A percentile compares a stretch with the other conserved stretches of the same genome.
phyloP scores from a whole-genome alignment of 164 flowering plant species.

The Taxillus chinensis region DNA sequence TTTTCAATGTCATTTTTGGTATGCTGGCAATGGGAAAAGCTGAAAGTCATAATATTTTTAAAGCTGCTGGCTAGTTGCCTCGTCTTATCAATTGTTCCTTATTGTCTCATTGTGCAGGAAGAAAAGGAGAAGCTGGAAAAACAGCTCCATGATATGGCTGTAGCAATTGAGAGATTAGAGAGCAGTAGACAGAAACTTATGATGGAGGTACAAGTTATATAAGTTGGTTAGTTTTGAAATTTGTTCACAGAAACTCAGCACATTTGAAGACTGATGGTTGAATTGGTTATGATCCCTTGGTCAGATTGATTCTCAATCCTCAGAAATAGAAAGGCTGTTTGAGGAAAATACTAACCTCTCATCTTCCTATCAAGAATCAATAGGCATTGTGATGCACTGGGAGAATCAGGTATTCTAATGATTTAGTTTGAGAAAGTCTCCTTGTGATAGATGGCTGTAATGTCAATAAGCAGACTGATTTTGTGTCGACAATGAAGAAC shows the following conservation, averaged over 20 bases:
- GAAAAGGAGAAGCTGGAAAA: conserved; percentile 84
- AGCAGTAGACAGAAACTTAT: conserved; percentile 85
- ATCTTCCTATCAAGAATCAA: conserved; percentile 63
- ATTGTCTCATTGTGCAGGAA: conserved; percentile 50
- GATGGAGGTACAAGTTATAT: conserved; percentile 46
- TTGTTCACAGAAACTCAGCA: conserved; percentile 1
- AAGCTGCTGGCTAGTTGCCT: background rate
- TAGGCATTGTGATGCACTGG: conserved; percentile 51
- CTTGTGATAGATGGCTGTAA: too few species aligned
- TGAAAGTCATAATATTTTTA: background rate
- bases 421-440: background rate
- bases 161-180: conserved; percentile 80
- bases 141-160: conserved; percentile 94
- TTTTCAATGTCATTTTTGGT: too few species aligned
- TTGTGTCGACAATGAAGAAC: background rate
- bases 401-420: conserved; percentile 65
- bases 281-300: conserved; percentile 10
- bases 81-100: background rate
- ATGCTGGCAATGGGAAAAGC: too few species aligned
- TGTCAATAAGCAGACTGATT: too few species aligned
- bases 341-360: conserved; percentile 79
- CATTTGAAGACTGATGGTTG: conserved; percentile 7
- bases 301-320: conserved; percentile 93
- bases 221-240: background rate
- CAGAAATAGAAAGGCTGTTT: conserved; percentile 89